A percentile compares a stretch with the other conserved stretches of the same genome.
Evolutionary conservation across 2,329 filamentous ascomycete genomes (phyloP).

Genomic region (Davidsoniella virescens): DNA sequence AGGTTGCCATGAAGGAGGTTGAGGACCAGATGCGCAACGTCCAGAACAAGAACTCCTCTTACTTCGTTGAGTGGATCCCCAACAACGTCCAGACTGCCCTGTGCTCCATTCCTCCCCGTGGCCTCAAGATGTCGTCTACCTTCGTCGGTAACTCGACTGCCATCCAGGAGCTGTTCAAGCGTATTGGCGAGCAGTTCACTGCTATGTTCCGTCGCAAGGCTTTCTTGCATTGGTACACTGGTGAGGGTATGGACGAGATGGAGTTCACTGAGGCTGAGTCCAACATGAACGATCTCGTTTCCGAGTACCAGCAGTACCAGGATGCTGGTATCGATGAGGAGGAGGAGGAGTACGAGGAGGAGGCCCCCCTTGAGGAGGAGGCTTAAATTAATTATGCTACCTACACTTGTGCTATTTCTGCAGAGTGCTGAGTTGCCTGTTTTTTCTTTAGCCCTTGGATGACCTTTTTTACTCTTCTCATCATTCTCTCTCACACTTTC

Average conservation of each 20-base stretch:
- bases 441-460: slow-evolving; percentile 12
- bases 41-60: slow-evolving; percentile 98
- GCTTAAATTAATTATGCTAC: slow-evolving; percentile 23
- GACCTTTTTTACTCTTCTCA: slow-evolving; percentile 5
- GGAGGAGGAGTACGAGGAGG: slow-evolving; percentile 90
- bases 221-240: slow-evolving; percentile 99
- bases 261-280: slow-evolving; percentile 99
- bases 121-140: slow-evolving; percentile 97
- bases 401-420: not conserved
- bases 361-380: slow-evolving; percentile 61
- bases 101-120: slow-evolving; percentile 94
- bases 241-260: slow-evolving; percentile 99
- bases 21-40: slow-evolving; percentile 99
- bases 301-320: slow-evolving; percentile 99
- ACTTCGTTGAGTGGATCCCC: slow-evolving; percentile 99
- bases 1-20: slow-evolving; percentile 99
- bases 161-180: slow-evolving; percentile 99
- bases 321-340: slow-evolving; percentile 94
- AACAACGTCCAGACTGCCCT: slow-evolving; percentile 99
- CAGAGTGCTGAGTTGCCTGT: slow-evolving; percentile 2
- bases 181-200: slow-evolving; percentile 97
- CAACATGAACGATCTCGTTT: slow-evolving; percentile 99
- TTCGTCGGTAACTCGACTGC: slow-evolving; percentile 99
- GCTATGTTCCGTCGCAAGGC: slow-evolving; percentile 99
- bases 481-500: slow-evolving; percentile 1